These are phyloP conservation scores for Penicillium sp. DNA, from an alignment of 2,329 filamentous ascomycete species.

Conservation along the genomic window DNA sequence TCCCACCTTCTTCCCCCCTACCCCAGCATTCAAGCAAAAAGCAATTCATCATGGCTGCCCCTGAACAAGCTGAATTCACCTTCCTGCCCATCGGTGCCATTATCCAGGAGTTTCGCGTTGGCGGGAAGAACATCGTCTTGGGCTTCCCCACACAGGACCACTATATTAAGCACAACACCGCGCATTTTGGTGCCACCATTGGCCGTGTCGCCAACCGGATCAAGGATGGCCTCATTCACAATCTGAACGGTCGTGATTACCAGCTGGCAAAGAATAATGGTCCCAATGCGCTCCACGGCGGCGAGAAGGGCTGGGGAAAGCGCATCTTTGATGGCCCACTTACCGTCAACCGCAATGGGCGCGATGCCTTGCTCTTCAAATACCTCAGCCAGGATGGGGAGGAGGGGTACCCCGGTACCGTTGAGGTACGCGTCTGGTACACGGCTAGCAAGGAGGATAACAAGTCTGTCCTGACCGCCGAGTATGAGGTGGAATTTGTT, in stretches of 20 bases:
- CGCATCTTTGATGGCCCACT: conserved; percentile 52
- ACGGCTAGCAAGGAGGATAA: conserved; percentile 67
- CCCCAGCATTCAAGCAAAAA: neutral
- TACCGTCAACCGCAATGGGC: conserved; percentile 56
- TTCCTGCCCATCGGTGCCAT: conserved; percentile 49
- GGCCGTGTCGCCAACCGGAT: conserved; percentile 82
- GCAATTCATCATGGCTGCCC: conserved; percentile 13
- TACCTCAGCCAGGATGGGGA: conserved; percentile 75
- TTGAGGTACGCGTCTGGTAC: conserved; percentile 77
- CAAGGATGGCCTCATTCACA: conserved; percentile 66
- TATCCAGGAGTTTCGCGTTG: conserved; percentile 71
- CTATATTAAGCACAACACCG: conserved; percentile 72
- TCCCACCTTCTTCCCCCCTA: conserved; percentile 8
- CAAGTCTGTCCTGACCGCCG: conserved; percentile 73
- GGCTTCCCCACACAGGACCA: conserved; percentile 74
- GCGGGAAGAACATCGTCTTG: conserved; percentile 81
- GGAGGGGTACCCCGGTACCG: conserved; percentile 84
- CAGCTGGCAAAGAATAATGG: conserved; percentile 73
- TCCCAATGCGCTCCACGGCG: conserved; percentile 73
- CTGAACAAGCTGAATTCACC: conserved; percentile 41
- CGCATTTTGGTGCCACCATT: conserved; percentile 92
- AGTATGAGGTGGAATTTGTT: conserved; percentile 84
- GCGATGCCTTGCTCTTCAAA: conserved; percentile 66
- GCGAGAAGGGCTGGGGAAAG: conserved; percentile 63
- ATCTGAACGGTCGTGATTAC: conserved; percentile 71